Evolutionary conservation across 371 early-diverging fungal species (phyloP).

Genomic region (Dentiscutata heterogama): DNA sequence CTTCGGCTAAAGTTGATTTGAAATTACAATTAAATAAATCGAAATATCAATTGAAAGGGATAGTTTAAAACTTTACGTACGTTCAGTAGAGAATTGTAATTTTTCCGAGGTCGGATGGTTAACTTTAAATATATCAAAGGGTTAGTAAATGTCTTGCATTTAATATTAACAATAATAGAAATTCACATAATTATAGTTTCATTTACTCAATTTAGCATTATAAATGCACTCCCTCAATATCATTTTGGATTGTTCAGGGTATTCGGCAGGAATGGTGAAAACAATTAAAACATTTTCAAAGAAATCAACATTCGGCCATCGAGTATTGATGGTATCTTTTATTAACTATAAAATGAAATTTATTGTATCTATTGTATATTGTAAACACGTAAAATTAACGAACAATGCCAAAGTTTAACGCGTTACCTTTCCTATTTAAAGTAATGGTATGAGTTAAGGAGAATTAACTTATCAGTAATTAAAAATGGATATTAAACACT

Average conservation of each 20-base stretch:
- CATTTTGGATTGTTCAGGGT: constrained; percentile 47
- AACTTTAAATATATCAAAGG: background rate
- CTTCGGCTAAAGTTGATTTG: constrained; percentile 29
- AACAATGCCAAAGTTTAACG: background rate
- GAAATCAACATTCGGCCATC: constrained; percentile 12
- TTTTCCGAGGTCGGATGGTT: background rate
- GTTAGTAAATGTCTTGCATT: too few species aligned
- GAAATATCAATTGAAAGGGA: background rate
- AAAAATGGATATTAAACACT: background rate
- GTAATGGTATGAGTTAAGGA: background rate
- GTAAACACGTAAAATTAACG: background rate
- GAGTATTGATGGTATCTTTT: background rate
- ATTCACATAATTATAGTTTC: too few species aligned
- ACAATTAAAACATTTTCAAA: constrained; percentile 23
- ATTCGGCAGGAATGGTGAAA: constrained; percentile 48
- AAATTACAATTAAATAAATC: background rate
- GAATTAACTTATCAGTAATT: background rate
- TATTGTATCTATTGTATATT: background rate
- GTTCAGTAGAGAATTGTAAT: constrained; percentile 42
- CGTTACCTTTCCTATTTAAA: constrained; percentile 13
- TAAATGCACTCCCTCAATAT: constrained; percentile 12
- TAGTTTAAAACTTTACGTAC: constrained; percentile 3
- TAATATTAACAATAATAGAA: too few species aligned
- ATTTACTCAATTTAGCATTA: constrained; percentile 49
- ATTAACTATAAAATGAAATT: constrained; percentile 12